Base-by-base conservation (phyloP, 192 early-diverging fungal species). In the Backusella circina region DNA sequence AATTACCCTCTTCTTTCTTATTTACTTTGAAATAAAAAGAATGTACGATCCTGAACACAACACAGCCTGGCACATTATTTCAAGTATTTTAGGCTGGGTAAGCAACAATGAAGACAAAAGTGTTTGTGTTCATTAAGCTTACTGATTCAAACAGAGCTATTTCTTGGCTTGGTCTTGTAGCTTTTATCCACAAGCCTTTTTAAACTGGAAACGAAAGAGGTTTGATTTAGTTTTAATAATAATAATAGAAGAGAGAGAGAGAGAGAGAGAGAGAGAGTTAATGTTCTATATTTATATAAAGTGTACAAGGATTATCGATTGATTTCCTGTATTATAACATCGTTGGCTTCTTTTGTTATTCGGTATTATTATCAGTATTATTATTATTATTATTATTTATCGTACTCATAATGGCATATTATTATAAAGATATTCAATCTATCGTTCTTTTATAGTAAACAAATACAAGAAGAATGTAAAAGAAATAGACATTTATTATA, bases 271-370 rank as follows among this genome's bases (percentile, higher is more conserved):
- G n/a, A n/a, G n/a, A n/a, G 6, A 37, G 28, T 65, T 26, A 64
- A 30, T 36, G n/a, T n/a, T n/a, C n/a, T n/a, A 35, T 38, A 8
- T 64, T 13, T 76, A n/a, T 57, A 16, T 0, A 15, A 64, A 87
- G 90, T 75, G 93, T 96, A 7, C 85, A 91, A 44, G 96, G 96
- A 0, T 83, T 98, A 33, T 98, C 96, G 3, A 86, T 96, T 30
- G 96, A 98, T 80, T 98, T 95, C 87, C 77, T 97, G 2, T 87
- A 90, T 68, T 91, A 95, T 77, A 98, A 98, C 76, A 84, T 94
- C 18, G 84, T 90, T 57, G 97, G 97, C 12, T 98, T 98, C 66
- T 61, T 90, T 0, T 95, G 90, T 79, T 98, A 98, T 74, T 84
- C 94, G 26, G 79, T 93, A 77, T 28, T 5, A 41, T 9, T 41